Conservation (phyloP, 2,329 filamentous ascomycete genomes). For the Pezicula radicicola region DNA sequence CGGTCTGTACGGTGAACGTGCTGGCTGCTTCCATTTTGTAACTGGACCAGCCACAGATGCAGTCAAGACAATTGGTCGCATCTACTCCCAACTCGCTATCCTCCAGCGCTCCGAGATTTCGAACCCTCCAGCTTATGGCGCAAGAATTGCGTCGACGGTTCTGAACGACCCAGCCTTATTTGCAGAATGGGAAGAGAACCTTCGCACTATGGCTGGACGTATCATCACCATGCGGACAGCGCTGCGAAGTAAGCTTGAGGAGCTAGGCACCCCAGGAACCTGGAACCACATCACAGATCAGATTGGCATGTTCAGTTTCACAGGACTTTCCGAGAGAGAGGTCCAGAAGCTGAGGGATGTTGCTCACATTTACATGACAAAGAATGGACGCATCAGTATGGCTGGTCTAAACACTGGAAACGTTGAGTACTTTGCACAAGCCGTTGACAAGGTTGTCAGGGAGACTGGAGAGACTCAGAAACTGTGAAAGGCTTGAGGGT, state of each 20-base stretch:
- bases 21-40: slow-evolving; percentile 94
- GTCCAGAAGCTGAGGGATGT: slow-evolving; percentile 68
- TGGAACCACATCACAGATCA: slow-evolving; percentile 99
- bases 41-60: slow-evolving; percentile 70
- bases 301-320: slow-evolving; percentile 99
- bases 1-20: slow-evolving; percentile 93
- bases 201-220: slow-evolving; percentile 90
- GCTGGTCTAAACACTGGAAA: slow-evolving; percentile 93
- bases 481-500: not conserved
- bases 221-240: slow-evolving; percentile 89
- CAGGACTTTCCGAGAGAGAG: slow-evolving; percentile 71
- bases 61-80: slow-evolving; percentile 52
- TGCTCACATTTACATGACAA: slow-evolving; percentile 86
- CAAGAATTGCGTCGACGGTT: slow-evolving; percentile 79
- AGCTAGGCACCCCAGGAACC: slow-evolving; percentile 78
- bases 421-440: slow-evolving; percentile 88
- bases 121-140: slow-evolving; percentile 93
- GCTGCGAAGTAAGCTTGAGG: slow-evolving; percentile 77
- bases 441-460: slow-evolving; percentile 77
- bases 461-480: slow-evolving; percentile 7
- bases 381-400: slow-evolving; percentile 98
- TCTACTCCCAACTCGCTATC: slow-evolving; percentile 87
- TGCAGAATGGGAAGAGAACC: slow-evolving; percentile 83
- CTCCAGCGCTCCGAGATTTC: slow-evolving; percentile 97
- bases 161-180: slow-evolving; percentile 83